phyloP scores from a whole-genome alignment of 139 green algal genomes.

The Chlamydomonas sp. region DNA sequence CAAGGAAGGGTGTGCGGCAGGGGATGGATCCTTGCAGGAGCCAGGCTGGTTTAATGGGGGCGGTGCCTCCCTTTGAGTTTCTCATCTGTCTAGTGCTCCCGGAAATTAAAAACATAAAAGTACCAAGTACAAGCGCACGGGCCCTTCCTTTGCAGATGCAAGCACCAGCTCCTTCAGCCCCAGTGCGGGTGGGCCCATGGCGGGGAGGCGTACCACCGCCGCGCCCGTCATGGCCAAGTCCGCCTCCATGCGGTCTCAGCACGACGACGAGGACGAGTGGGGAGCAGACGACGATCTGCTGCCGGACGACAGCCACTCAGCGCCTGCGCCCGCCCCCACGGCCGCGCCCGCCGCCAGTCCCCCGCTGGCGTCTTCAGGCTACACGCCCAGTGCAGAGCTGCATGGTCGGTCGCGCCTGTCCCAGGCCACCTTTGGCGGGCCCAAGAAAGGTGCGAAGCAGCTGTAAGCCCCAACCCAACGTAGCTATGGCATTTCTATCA shows the following conservation, averaged over 20 bases:
- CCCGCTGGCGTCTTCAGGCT: background rate
- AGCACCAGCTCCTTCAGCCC: constrained; percentile 5
- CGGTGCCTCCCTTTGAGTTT: too few species aligned
- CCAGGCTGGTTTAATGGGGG: background rate
- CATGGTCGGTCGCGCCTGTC: constrained; percentile 6
- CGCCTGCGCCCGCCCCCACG: background rate
- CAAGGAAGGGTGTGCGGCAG: too few species aligned
- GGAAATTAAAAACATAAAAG: too few species aligned
- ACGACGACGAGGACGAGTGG: constrained; percentile 38
- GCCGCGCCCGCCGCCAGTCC: background rate
- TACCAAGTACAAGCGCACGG: background rate
- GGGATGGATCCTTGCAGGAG: too few species aligned
- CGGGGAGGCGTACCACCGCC: background rate
- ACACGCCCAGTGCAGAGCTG: constrained; percentile 7
- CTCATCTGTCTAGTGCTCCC: too few species aligned
- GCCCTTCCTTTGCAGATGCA: background rate
- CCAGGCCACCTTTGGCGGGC: constrained; percentile 3
- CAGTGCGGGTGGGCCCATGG: background rate
- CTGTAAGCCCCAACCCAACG: too few species aligned
- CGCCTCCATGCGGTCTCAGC: background rate
- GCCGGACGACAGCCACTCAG: constrained; percentile 32
- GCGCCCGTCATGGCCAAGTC: background rate
- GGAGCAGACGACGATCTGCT: constrained; percentile 43
- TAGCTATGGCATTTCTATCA: too few species aligned
- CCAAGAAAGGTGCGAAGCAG: background rate